Evolutionary conservation across 768 basidiomycete species (phyloP).

Genomic region (Rhodotorula kratochvilovae): DNA sequence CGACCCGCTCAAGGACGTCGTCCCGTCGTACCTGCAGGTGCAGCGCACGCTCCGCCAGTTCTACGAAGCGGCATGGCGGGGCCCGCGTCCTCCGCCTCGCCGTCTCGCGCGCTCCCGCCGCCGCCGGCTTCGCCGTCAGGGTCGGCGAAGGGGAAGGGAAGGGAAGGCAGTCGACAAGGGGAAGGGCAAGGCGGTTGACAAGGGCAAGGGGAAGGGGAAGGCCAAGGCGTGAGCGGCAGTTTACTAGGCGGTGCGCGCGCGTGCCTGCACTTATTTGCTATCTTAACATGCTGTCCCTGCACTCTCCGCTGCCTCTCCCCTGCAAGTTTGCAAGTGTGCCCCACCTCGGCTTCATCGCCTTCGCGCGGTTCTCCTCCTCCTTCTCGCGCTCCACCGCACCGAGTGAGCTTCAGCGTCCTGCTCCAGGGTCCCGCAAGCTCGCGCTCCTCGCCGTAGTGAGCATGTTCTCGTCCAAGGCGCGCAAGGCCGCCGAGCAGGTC

Average conservation of each 20-base stretch:
- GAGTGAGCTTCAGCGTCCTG: background rate
- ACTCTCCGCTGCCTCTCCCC: too few species aligned
- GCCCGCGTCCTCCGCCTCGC: background rate
- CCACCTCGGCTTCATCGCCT: background rate
- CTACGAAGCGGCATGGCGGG: background rate
- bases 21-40: background rate
- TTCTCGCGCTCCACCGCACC: too few species aligned
- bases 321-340: background rate
- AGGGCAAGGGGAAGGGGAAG: background rate
- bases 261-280: too few species aligned
- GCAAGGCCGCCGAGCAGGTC: background rate
- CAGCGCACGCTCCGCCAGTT: background rate
- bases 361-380: too few species aligned
- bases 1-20: too few species aligned
- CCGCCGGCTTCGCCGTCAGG: background rate
- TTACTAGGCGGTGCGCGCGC: too few species aligned
- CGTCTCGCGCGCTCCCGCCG: background rate
- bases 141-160: background rate
- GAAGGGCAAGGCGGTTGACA: background rate
- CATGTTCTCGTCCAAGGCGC: constrained; percentile 7
- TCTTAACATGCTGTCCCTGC: too few species aligned
- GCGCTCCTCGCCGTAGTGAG: background rate
- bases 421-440: too few species aligned
- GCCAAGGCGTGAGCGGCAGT: background rate
- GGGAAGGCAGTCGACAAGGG: constrained; percentile 9